Base-by-base conservation (phyloP, 805 yeast species). In the Candida parachauliodes region DNA sequence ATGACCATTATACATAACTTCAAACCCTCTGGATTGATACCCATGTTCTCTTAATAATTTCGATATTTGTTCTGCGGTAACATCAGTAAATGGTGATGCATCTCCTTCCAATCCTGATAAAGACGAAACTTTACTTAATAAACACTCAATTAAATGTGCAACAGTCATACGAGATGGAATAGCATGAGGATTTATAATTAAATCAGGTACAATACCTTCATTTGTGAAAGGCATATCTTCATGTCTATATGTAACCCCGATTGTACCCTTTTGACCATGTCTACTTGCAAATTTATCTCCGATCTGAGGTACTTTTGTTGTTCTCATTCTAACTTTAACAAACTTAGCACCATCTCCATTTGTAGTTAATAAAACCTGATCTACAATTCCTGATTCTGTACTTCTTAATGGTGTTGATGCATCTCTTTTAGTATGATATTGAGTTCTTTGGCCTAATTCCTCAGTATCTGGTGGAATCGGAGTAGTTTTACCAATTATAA, bases 81-180 rank as follows among this genome's bases (percentile, higher is more conserved):
- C 95, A 63, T 89, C 98, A 0, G 98, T 93, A 60, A 93, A 93
- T 34, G 99, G 99, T 5, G 98, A 88, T 5, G 99, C 98, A 65
- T 93, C 99, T 75, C 98, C 98, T 66, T 93, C 99, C 55, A 86
- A 76, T 56, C 98, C 98, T 33, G 95, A 82, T 51, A 93, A 72
- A 2, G 98, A 81, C 3, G 97, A 89, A 29, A 93, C 98, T 67
- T 93, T 93, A 35, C 95, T 84, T 52, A 93, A 72, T 62, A 93
- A 72, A 83, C 98, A 93, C 73, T 93, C 99, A 65, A 93, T 91
- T 73, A 93, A 83, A 74, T 93, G 98, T 34, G 98, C 99, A 44
- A 93, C 98, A 28, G 99, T 93, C 99, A 93, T 93, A 77, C 99
- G 97, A 41, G 99, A 93, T 51, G 99, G 99, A 77, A 93, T 93